Conservation (phyloP, 371 early-diverging fungal genomes). For the Mucor racemosus region DNA sequence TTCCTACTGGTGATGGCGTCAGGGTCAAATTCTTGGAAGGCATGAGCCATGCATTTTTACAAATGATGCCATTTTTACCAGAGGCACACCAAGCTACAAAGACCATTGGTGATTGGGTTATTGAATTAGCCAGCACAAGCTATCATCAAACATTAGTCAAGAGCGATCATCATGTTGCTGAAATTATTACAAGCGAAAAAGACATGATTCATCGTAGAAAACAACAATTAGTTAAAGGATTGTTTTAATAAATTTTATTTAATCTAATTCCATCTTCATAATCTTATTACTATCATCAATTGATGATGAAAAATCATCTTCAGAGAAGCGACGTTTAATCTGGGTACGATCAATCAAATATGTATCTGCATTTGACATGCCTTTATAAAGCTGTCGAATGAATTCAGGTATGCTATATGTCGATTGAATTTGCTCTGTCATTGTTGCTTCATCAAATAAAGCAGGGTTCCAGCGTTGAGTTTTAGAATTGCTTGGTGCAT, state of each 20-base stretch:
- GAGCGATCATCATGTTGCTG: slow-evolving; percentile 35
- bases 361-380: slow-evolving; percentile 24
- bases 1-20: slow-evolving; percentile 31
- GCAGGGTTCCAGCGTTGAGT: slow-evolving; percentile 37
- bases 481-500: slow-evolving; percentile 28
- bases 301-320: not conserved
- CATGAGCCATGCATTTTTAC: slow-evolving; percentile 91
- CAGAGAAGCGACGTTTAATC: not conserved
- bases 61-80: slow-evolving; percentile 87
- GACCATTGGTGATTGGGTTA: slow-evolving; percentile 75
- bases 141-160: not conserved
- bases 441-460: slow-evolving; percentile 42
- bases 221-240: slow-evolving; percentile 38
- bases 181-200: slow-evolving; percentile 46
- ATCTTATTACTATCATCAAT: slow-evolving; percentile 4
- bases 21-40: slow-evolving; percentile 82
- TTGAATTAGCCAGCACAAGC: slow-evolving; percentile 29
- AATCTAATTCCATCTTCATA: slow-evolving; percentile 29
- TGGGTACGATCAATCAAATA: not conserved
- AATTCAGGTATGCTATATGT: slow-evolving; percentile 34
- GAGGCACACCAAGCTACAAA: slow-evolving; percentile 76
- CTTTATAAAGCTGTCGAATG: slow-evolving; percentile 39
- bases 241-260: slow-evolving; percentile 27
- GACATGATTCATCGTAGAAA: slow-evolving; percentile 55
- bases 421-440: slow-evolving; percentile 39